Evolutionary conservation across 2,329 filamentous ascomycete species (phyloP), one percentile per base, ranked within the genome.

Genomic region (Aspergillus sp.): DNA sequence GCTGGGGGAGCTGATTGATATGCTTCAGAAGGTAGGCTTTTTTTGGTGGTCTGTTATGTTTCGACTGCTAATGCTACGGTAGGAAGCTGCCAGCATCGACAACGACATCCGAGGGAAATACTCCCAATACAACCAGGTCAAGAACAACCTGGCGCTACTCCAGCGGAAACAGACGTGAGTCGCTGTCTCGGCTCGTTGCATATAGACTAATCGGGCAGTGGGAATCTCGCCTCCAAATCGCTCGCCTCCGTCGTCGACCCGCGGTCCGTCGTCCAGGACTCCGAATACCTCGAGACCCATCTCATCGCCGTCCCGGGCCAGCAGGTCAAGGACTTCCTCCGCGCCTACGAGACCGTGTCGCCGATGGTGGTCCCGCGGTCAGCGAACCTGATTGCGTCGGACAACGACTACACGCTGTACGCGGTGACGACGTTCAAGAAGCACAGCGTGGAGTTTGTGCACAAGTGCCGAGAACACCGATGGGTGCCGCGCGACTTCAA

Each of bases 401-500:
- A 98, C 51, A 80, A 86, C 41, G 91, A 98, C 51, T 96, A 93
- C 52, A 77, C 79, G 2, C 71, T 98, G 12, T 95, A 83, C 53
- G 80, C 82, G 3, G 88, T 93, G 30, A 91, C 86, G 3, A 82
- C 82, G 0, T 98, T 98, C 67, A 94, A 93, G 69, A 96, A 95
- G 65, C 72, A 86, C 55, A 78, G 80, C 42, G 62, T 71, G 41
- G 91, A 96, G 51, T 96, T 98, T 52, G 67, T 93, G 37, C 83
- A 91, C 60, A 94, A 94, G 64, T 86, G 81, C 53, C 75, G 91
- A 44, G 91, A 96, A 58, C 79, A 84, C 51, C 86, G 91, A 56
- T 98, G 89, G 86, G 89, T 85, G 25, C 91, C 91, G 2, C 77
- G 91, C 39, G 89, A 95, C 52, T 95, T 88, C 69, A 91, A 88